phyloP scores from a whole-genome alignment of 1,139 yeast species.

The Hansenula anomala region DNA sequence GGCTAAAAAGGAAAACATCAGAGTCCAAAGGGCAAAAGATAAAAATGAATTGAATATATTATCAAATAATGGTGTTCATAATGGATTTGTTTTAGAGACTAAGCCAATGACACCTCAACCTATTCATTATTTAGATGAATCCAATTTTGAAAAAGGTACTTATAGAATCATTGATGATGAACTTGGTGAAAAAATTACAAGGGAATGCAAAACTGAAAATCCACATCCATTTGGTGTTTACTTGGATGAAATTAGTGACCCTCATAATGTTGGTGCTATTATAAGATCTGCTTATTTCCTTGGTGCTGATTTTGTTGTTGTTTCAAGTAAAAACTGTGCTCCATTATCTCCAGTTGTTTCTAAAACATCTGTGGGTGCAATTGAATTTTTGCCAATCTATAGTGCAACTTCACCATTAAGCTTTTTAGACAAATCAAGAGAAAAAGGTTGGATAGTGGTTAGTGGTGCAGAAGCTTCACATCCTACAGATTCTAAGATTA shows the following conservation, averaged over 20 bases:
- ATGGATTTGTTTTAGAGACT: constrained; percentile 72
- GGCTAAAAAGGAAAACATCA: constrained; percentile 43
- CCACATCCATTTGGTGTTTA: constrained; percentile 67
- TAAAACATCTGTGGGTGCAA: constrained; percentile 86
- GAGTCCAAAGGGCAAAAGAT: constrained; percentile 37
- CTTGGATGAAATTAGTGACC: constrained; percentile 82
- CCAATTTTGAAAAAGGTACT: constrained; percentile 27
- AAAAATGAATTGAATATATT: constrained; percentile 57
- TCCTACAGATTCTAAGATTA: constrained; percentile 21
- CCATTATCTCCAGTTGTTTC: constrained; percentile 71
- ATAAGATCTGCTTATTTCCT: constrained; percentile 76
- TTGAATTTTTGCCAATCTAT: constrained; percentile 66
- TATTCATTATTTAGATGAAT: constrained; percentile 33
- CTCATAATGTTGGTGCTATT: constrained; percentile 88
- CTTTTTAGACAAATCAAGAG: constrained; percentile 52
- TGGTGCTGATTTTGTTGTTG: constrained; percentile 77
- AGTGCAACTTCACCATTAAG: constrained; percentile 51
- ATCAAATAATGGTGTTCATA: constrained; percentile 72
- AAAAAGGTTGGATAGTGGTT: constrained; percentile 65
- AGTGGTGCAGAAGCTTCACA: constrained; percentile 46
- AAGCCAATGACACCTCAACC: constrained; percentile 47
- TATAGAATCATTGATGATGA: constrained; percentile 19
- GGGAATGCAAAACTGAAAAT: constrained; percentile 20
- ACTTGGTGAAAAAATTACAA: constrained; percentile 14
- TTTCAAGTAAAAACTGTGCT: constrained; percentile 71